These are phyloP conservation scores for Tetrahymena malaccensis DNA, from an alignment of 73 alveolate genomes.

Conservation along the genomic window DNA sequence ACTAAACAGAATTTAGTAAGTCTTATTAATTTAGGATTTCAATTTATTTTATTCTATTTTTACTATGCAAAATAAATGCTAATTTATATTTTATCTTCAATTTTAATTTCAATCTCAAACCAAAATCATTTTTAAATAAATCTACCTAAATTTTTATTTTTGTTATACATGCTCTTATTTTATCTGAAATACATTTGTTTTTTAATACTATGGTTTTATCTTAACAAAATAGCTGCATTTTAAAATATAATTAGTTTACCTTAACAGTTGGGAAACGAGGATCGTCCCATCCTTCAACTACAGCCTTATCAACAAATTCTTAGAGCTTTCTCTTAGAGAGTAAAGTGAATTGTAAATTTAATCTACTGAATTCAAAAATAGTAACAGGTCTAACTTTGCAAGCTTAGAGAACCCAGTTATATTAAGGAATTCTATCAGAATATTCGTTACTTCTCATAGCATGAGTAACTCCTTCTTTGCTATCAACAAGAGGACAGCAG, in stretches of 20 bases:
- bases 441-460: slow-evolving; percentile 96
- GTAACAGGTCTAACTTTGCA: slow-evolving; percentile 66
- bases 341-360: slow-evolving; percentile 78
- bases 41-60: too few relatives aligned
- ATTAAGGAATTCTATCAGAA: slow-evolving; percentile 90
- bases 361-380: slow-evolving; percentile 82
- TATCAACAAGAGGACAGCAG: slow-evolving; percentile 97
- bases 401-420: slow-evolving; percentile 75
- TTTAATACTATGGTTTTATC: too few relatives aligned
- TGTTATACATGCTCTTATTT: too few relatives aligned
- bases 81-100: too few relatives aligned
- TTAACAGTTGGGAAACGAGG: slow-evolving; percentile 98
- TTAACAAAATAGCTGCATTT: too few relatives aligned
- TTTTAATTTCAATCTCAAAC: too few relatives aligned
- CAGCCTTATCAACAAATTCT: slow-evolving; percentile 83
- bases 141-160: too few relatives aligned
- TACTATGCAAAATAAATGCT: too few relatives aligned
- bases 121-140: too few relatives aligned
- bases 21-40: too few relatives aligned
- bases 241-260: neutral
- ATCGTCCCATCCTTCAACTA: slow-evolving; percentile 98
- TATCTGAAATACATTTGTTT: too few relatives aligned
- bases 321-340: slow-evolving; percentile 84
- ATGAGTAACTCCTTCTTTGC: slow-evolving; percentile 96
- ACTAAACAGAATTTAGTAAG: too few relatives aligned